Evolutionary conservation across 495 filamentous ascomycete genomes (phyloP), one percentile per base, ranked within the genome.

Genomic region (Margaritispora aquatica): DNA sequence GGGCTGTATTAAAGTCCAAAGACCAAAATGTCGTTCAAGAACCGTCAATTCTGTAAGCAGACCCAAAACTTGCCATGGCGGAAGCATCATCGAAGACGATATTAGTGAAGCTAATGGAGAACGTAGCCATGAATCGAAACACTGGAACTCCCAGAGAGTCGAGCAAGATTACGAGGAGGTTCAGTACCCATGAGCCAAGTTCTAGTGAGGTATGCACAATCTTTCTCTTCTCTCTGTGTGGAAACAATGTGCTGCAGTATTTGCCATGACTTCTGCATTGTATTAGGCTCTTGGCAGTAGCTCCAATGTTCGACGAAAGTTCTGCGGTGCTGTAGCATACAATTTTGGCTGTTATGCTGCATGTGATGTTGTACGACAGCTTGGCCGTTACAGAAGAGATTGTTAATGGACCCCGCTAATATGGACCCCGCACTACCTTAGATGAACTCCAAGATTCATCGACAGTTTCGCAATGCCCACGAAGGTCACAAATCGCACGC

Each of bases 401-500:
- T n/a, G 62, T 17, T 44, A 44, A 44, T n/a, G 7, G 38, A 44
- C 38, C 38, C 38, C 38, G 38, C 38, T 44, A n/a, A n/a, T n/a
- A n/a, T n/a, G n/a, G n/a, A n/a, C n/a, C n/a, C n/a, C n/a, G n/a
- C n/a, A n/a, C n/a, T n/a, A n/a, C n/a, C n/a, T 17, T 44, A 44
- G 38, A 44, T 44, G 38, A 80, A 76, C 58, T 94, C 89, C 64
- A 86, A 87, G 70, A 87, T 92, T 63, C 91, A 96, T 70, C 80
- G 84, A 49, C 87, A 94, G 69, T 95, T 96, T 75, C 86, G 91
- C 59, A 78, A 80, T 67, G 88, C 89, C 53, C 90, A 96, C 73
- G 89, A 91, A 71, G 90, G 90, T 57, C 91, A 94, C 76, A 84
- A 86, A 60, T 86, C 90, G 36, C 92, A 96, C 72, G 90, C 92